Percentiles rank a stretch among this genome's conserved stretches.
Evolutionary conservation across 768 basidiomycete genomes (phyloP).

Genomic region (Russula dissimulans): DNA sequence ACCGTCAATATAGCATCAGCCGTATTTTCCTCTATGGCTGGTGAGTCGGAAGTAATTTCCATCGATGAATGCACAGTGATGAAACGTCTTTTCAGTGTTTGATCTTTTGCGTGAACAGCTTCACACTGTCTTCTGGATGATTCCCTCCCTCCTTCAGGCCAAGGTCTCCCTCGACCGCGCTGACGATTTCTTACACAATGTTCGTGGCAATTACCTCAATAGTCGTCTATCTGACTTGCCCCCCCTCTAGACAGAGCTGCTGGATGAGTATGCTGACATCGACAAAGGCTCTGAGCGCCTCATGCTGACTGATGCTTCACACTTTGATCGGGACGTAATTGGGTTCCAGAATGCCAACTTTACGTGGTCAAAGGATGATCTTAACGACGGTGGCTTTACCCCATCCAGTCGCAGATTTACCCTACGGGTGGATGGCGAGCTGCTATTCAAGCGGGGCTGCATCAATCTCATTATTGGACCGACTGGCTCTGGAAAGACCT

Average conservation of each 20-base stretch:
- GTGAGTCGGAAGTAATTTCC: neutral
- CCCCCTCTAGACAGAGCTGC: constrained; percentile 26
- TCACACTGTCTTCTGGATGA: constrained; percentile 21
- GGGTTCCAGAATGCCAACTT: constrained; percentile 49
- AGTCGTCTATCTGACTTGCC: neutral
- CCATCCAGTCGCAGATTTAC: constrained; percentile 40
- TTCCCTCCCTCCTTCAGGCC: constrained; percentile 24
- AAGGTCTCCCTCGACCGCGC: constrained; percentile 34
- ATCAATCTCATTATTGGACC: constrained; percentile 55
- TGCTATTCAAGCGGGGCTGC: constrained; percentile 42
- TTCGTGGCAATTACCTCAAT: constrained; percentile 2
- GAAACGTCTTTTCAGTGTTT: constrained; percentile 26
- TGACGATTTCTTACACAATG: constrained; percentile 31
- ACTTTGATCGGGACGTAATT: constrained; percentile 25
- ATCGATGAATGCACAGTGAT: neutral
- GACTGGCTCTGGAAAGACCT: constrained; percentile 53
- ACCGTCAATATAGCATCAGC: constrained; percentile 18
- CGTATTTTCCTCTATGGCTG: constrained; percentile 26
- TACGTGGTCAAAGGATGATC: constrained; percentile 38
- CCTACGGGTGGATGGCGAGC: constrained; percentile 43
- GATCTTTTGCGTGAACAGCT: constrained; percentile 32
- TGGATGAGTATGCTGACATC: constrained; percentile 24
- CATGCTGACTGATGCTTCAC: constrained; percentile 17
- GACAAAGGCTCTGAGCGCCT: constrained; percentile 10
- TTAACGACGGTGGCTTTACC: constrained; percentile 28